Conservation (phyloP, 768 basidiomycete species). For the Mycena epipterygia region DNA sequence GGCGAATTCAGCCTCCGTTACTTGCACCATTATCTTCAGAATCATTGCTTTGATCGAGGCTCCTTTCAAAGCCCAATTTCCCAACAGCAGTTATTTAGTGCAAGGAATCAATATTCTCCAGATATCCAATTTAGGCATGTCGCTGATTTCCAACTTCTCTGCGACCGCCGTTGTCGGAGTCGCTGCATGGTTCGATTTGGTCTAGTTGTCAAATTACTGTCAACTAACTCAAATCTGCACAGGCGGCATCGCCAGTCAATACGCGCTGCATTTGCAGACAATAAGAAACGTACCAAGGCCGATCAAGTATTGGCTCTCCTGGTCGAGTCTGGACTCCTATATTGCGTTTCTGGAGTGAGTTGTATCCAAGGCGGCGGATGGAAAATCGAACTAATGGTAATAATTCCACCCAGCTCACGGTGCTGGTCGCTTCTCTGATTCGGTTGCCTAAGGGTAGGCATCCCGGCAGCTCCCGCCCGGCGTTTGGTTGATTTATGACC, state of each 20-base stretch:
- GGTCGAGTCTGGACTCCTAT: conserved; percentile 13
- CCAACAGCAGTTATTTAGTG: background rate
- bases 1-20: background rate
- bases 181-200: conserved; percentile 2
- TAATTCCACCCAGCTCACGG: background rate
- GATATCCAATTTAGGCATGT: background rate
- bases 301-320: background rate
- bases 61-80: no score
- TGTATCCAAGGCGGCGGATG: background rate
- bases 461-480: no score
- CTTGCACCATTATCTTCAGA: background rate
- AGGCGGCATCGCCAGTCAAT: conserved; percentile 14
- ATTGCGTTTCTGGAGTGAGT: conserved; percentile 19
- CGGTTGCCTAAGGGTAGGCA: conserved; percentile 16
- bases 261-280: background rate
- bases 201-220: background rate
- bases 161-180: background rate
- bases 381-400: background rate
- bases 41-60: background rate
- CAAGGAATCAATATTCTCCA: background rate
- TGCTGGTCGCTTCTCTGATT: background rate
- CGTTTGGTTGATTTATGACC: no score
- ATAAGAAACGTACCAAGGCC: background rate
- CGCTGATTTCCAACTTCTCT: background rate
- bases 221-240: background rate